Conservation (phyloP, 2,329 filamentous ascomycete genomes). For the Neurospora sp. region DNA sequence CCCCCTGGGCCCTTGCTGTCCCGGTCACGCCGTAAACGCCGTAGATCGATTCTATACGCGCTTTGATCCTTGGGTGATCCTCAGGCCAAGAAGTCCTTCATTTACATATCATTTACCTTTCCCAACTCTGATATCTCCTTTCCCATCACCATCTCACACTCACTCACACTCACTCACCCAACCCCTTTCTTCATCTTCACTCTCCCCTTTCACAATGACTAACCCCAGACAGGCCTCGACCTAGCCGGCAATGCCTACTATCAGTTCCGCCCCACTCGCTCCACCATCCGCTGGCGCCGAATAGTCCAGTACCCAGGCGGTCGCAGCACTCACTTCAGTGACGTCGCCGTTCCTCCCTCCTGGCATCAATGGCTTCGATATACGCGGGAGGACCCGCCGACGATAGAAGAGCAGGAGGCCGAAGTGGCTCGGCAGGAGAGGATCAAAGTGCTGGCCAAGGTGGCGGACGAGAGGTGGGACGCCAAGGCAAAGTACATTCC, state of each 20-base stretch:
- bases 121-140: not conserved
- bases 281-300: slow-evolving; percentile 43
- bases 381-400: slow-evolving; percentile 44
- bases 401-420: slow-evolving; percentile 43
- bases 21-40: not conserved
- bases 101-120: not conserved
- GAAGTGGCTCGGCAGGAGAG: slow-evolving; percentile 44
- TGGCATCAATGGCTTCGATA: slow-evolving; percentile 65
- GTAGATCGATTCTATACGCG: not conserved
- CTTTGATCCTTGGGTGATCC: not conserved
- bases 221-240: slow-evolving; percentile 42
- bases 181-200: not conserved
- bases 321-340: slow-evolving; percentile 40
- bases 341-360: slow-evolving; percentile 47
- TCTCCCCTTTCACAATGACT: not conserved
- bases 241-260: slow-evolving; percentile 60
- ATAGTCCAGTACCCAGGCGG: slow-evolving; percentile 47
- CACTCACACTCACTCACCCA: not conserved
- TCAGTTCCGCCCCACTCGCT: slow-evolving; percentile 49
- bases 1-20: not conserved
- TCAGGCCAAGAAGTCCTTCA: not conserved
- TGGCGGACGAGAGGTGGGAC: slow-evolving; percentile 55
- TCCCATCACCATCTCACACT: not conserved
- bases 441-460: slow-evolving; percentile 46
- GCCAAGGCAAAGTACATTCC: slow-evolving; percentile 42